These are phyloP conservation scores for Boletus calvinii DNA, from an alignment of 1,284 basidiomycete genomes.

Conservation along the genomic window DNA sequence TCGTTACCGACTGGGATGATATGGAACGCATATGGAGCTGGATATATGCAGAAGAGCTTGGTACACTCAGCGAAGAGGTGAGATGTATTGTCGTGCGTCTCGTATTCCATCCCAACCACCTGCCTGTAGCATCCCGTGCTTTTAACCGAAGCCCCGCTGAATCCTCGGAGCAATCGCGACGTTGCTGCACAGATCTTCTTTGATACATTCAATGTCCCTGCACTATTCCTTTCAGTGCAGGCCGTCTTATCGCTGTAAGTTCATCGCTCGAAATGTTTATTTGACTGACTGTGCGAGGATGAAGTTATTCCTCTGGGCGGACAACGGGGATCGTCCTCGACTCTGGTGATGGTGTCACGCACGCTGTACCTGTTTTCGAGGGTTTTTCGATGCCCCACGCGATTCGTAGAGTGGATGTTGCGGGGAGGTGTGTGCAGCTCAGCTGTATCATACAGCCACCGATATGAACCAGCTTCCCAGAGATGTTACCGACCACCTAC, in stretches of 20 bases:
- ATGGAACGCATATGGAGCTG: constrained; percentile 99
- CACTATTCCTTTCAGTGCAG: constrained; percentile 95
- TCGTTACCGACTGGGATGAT: constrained; percentile 96
- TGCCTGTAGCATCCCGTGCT: constrained; percentile 86
- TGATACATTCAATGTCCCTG: constrained; percentile 99
- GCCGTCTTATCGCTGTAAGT: constrained; percentile 93
- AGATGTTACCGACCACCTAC: constrained; percentile 96
- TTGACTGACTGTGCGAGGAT: constrained; percentile 17
- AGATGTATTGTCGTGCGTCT: constrained; percentile 24
- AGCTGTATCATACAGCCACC: constrained; percentile 8
- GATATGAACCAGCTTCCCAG: constrained; percentile 41
- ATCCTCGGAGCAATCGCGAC: constrained; percentile 92
- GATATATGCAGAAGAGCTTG: constrained; percentile 93
- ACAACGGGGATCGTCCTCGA: constrained; percentile 99
- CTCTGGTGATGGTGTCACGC: constrained; percentile 98
- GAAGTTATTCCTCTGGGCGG: constrained; percentile 96
- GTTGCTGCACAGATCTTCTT: constrained; percentile 97
- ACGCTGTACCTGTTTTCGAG: constrained; percentile 98
- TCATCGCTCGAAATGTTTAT: neutral
- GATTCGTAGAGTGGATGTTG: constrained; percentile 93
- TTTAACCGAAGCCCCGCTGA: constrained; percentile 92
- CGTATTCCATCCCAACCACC: constrained; percentile 13
- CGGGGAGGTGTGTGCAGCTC: constrained; percentile 68
- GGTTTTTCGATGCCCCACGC: constrained; percentile 99
- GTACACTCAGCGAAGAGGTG: constrained; percentile 94